phyloP scores from a whole-genome alignment of 176 grass and related monocot genomes.

The Cenchrus fungigraminus region DNA sequence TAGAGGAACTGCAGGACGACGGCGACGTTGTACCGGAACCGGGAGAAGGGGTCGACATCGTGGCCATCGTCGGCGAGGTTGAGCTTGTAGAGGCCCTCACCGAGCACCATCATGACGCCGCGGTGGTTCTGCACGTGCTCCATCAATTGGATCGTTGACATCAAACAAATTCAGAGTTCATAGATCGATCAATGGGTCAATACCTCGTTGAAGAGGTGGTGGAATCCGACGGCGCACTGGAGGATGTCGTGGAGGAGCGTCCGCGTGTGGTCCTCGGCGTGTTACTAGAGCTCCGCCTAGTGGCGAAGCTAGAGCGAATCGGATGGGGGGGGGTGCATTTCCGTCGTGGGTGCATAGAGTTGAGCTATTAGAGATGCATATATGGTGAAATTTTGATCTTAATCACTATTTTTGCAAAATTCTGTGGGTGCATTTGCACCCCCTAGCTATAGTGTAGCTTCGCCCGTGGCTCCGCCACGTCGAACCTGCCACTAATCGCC shows the following conservation, averaged over 20 bases:
- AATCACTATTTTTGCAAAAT: too few species aligned
- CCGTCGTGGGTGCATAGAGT: too few species aligned
- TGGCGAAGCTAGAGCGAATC: too few species aligned
- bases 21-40: slow-evolving; percentile 72
- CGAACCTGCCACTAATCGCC: too few species aligned
- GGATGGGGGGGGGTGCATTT: too few species aligned
- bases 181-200: not conserved
- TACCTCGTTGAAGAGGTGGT: slow-evolving; percentile 91
- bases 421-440: too few species aligned
- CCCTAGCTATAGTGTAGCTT: too few species aligned
- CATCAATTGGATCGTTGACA: too few species aligned
- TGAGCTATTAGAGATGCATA: too few species aligned
- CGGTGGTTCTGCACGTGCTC: slow-evolving; percentile 61
- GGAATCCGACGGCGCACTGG: slow-evolving; percentile 81
- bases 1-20: slow-evolving; percentile 76
- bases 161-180: not conserved
- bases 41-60: slow-evolving; percentile 39
- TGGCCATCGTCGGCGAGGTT: slow-evolving; percentile 8
- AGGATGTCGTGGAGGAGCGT: slow-evolving; percentile 83
- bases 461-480: too few species aligned
- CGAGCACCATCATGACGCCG: slow-evolving; percentile 90
- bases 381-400: too few species aligned
- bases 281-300: slow-evolving; percentile 81
- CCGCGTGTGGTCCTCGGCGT: slow-evolving; percentile 64
- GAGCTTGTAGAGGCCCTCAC: slow-evolving; percentile 83